phyloP scores from a whole-genome alignment of 306 rosid species.

The Cicer judaicum region DNA sequence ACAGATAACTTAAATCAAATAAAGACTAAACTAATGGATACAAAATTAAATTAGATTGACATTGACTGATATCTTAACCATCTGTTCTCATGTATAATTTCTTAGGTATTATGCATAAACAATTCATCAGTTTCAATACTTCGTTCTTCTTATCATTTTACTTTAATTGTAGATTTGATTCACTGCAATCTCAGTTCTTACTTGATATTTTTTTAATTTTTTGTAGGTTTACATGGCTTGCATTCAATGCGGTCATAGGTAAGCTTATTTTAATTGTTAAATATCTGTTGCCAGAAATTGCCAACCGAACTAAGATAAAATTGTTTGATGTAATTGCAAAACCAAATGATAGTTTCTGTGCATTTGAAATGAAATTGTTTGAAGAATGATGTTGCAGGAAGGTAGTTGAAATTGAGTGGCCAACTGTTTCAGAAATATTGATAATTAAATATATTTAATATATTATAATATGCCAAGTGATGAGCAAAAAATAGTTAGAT shows the following conservation, averaged over 20 bases:
- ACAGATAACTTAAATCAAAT: conserved; percentile 8
- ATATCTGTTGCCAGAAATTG: conserved; percentile 19
- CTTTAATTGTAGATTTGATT: conserved; percentile 33
- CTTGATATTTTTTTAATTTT: conserved; percentile 30
- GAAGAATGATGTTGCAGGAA: conserved; percentile 36
- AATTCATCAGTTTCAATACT: conserved; percentile 20
- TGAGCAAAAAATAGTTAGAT: background rate
- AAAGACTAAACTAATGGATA: background rate
- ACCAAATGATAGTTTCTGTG: conserved; percentile 25
- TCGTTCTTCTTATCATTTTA: conserved; percentile 12
- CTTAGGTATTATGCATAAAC: conserved; percentile 13
- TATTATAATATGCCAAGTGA: conserved; percentile 5
- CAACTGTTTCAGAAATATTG: conserved; percentile 25
- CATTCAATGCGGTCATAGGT: conserved; percentile 78
- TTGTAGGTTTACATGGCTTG: conserved; percentile 95
- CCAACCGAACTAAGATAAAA: conserved; percentile 29
- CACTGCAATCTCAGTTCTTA: conserved; percentile 20
- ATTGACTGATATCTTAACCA: background rate
- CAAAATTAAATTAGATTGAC: background rate
- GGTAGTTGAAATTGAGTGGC: conserved; percentile 19
- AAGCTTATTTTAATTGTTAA: conserved; percentile 41
- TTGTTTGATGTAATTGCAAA: conserved; percentile 22
- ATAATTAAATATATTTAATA: background rate
- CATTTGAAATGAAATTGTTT: conserved; percentile 24
- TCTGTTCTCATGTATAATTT: conserved; percentile 2